Percentiles rank a stretch among this genome's conserved stretches.
Evolutionary conservation across 306 rosid species (phyloP).

Genomic region (Macrotyloma uniflorum): DNA sequence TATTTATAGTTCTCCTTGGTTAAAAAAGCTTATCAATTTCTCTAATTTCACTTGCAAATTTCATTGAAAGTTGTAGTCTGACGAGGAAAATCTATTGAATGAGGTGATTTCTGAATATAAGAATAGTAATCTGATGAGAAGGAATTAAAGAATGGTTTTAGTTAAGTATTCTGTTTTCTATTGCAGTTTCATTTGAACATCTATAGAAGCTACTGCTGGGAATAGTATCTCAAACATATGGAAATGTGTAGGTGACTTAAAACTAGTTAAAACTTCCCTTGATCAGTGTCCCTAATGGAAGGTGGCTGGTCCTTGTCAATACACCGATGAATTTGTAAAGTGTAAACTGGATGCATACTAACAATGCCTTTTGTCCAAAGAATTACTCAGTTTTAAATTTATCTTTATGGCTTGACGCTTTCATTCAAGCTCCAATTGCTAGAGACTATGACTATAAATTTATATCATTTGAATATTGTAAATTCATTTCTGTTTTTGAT

Average conservation of each 20-base stretch:
- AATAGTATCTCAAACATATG: constrained; percentile 11
- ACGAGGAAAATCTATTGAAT: background rate
- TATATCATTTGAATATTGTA: constrained; percentile 16
- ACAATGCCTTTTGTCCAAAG: background rate
- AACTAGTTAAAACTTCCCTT: constrained; percentile 15
- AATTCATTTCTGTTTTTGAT: constrained; percentile 13
- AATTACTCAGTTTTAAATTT: constrained; percentile 4
- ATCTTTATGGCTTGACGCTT: background rate
- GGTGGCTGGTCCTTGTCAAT: background rate
- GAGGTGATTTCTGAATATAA: background rate
- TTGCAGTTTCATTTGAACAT: constrained; percentile 2
- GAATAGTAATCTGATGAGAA: constrained; percentile 16
- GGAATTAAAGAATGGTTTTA: constrained; percentile 27
- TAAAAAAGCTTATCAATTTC: background rate
- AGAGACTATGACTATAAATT: background rate
- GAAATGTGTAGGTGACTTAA: background rate
- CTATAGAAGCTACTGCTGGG: constrained; percentile 11
- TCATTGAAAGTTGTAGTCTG: background rate
- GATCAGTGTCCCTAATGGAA: background rate
- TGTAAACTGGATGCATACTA: constrained; percentile 5
- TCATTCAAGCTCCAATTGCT: constrained; percentile 8
- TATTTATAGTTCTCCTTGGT: constrained; percentile 17
- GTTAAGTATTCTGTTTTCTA: constrained; percentile 15
- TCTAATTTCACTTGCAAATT: constrained; percentile 8
- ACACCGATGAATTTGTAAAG: background rate